A percentile compares a stretch with the other conserved stretches of the same genome.
phyloP scores from a whole-genome alignment of 2,329 filamentous ascomycete species.

The Pseudocercospora ulei region DNA sequence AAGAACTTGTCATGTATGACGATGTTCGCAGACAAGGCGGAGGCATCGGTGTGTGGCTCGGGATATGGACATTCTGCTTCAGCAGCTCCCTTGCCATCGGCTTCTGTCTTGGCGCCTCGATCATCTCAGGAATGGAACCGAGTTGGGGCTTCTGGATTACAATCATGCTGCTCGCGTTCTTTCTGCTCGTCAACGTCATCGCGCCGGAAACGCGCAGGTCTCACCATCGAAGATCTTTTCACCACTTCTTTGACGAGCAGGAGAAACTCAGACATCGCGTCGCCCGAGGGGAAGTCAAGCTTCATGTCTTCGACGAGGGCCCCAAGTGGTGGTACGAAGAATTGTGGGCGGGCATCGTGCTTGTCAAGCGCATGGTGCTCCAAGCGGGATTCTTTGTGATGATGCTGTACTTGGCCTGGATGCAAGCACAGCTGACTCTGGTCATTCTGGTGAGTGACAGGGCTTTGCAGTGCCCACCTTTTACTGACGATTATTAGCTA shows the following conservation, averaged over 20 bases:
- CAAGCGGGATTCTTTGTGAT: conserved; percentile 66
- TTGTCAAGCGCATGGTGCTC: conserved; percentile 60
- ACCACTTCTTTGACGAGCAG: conserved; percentile 49
- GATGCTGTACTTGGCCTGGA: conserved; percentile 65
- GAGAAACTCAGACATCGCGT: conserved; percentile 46
- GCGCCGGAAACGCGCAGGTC: conserved; percentile 63
- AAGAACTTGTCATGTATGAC: conserved; percentile 57
- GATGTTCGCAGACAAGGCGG: conserved; percentile 66
- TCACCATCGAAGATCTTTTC: conserved; percentile 57
- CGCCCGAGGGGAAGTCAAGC: conserved; percentile 63
- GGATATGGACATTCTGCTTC: conserved; percentile 68
- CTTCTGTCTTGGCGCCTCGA: conserved; percentile 59
- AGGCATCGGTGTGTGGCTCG: conserved; percentile 70
- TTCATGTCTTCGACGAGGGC: conserved; percentile 62
- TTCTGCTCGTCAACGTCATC: conserved; percentile 60
- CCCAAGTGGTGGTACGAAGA: conserved; percentile 71
- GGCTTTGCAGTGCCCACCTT: not conserved
- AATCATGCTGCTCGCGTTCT: conserved; percentile 55
- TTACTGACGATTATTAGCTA: conserved; percentile 37
- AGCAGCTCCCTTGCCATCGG: conserved; percentile 62
- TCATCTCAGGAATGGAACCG: conserved; percentile 56
- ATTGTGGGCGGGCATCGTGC: conserved; percentile 57
- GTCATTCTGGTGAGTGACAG: conserved; percentile 52
- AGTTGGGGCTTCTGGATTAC: conserved; percentile 69
- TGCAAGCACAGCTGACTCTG: conserved; percentile 65